Percentiles rank a stretch among this genome's conserved stretches.
phyloP scores from a whole-genome alignment of 495 filamentous ascomycete species.

The Saxispiralis lemnorum region DNA sequence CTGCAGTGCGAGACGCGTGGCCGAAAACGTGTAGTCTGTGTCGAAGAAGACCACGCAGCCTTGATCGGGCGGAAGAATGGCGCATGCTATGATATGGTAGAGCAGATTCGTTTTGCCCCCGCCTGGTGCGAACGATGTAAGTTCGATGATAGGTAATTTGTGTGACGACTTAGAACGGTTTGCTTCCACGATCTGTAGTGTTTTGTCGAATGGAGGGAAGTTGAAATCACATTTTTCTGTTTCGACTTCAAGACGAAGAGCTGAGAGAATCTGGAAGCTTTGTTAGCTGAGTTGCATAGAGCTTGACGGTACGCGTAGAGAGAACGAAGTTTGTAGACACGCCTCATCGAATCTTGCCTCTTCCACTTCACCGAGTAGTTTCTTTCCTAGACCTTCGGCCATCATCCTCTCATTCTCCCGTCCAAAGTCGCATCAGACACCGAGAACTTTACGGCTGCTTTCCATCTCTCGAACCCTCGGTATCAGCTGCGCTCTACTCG shows the following conservation, averaged over 20 bases:
- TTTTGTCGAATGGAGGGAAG: constrained; percentile 31
- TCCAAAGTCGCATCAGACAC: background rate
- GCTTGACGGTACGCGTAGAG: no score
- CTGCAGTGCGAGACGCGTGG: constrained; percentile 34
- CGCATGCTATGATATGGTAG: constrained; percentile 44
- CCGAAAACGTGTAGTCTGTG: constrained; percentile 47
- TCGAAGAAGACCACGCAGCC: constrained; percentile 55
- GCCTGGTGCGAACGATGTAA: constrained; percentile 35
- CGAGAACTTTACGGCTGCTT: no score
- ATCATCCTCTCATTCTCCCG: constrained; percentile 14
- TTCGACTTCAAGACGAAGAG: constrained; percentile 23
- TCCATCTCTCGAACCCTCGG: background rate
- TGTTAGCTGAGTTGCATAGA: no score
- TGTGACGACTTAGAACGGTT: constrained; percentile 16
- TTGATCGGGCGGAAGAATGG: constrained; percentile 38
- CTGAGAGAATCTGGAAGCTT: constrained; percentile 7
- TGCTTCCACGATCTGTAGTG: constrained; percentile 20
- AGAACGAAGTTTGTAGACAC: no score
- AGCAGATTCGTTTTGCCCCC: constrained; percentile 51
- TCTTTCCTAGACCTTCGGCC: constrained; percentile 37
- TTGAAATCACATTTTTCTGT: constrained; percentile 21
- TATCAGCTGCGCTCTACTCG: background rate
- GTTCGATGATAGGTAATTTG: constrained; percentile 36
- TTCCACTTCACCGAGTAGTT: constrained; percentile 46
- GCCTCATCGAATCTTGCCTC: constrained; percentile 47